Conservation (phyloP, 2,329 filamentous ascomycete species). For the Raffaelea arxii region DNA sequence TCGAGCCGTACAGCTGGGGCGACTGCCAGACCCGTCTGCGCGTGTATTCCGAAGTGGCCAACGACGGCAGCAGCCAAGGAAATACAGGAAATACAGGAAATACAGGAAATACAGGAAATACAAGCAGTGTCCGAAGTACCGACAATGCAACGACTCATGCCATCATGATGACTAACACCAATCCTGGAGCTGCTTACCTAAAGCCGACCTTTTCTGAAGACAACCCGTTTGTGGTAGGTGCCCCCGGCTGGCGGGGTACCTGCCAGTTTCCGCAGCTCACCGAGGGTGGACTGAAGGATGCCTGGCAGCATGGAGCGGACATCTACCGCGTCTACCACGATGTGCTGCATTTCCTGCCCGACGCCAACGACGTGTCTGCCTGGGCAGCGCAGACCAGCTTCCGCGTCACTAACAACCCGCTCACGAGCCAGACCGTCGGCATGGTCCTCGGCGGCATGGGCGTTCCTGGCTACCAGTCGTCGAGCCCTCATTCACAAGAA, state of each 20-base stretch:
- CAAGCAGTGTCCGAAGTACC: conserved; percentile 15
- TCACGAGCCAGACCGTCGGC: conserved; percentile 71
- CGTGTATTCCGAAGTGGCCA: conserved; percentile 50
- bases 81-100: background rate
- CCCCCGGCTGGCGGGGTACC: conserved; percentile 58
- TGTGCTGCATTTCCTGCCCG: conserved; percentile 58
- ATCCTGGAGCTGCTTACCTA: no score
- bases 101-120: no score
- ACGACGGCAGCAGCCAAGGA: conserved; percentile 33
- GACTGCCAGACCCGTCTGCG: conserved; percentile 63
- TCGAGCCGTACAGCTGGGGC: conserved; percentile 62
- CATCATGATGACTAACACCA: background rate
- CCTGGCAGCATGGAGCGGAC: conserved; percentile 66
- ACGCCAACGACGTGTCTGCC: conserved; percentile 22
- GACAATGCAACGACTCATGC: background rate
- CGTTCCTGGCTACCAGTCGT: conserved; percentile 33
- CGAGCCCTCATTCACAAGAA: conserved; percentile 41
- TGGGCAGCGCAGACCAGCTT: conserved; percentile 43
- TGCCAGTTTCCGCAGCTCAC: conserved; percentile 81
- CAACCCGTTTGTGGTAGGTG: conserved; percentile 56
- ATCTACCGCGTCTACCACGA: conserved; percentile 67
- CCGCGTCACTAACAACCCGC: conserved; percentile 72
- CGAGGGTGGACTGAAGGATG: conserved; percentile 59
- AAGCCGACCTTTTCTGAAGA: conserved; percentile 46
- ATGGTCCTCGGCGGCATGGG: conserved; percentile 67